These are phyloP conservation scores for Leucoagaricus sp. DNA, from an alignment of 1,284 basidiomycete genomes.

Conservation along the genomic window DNA sequence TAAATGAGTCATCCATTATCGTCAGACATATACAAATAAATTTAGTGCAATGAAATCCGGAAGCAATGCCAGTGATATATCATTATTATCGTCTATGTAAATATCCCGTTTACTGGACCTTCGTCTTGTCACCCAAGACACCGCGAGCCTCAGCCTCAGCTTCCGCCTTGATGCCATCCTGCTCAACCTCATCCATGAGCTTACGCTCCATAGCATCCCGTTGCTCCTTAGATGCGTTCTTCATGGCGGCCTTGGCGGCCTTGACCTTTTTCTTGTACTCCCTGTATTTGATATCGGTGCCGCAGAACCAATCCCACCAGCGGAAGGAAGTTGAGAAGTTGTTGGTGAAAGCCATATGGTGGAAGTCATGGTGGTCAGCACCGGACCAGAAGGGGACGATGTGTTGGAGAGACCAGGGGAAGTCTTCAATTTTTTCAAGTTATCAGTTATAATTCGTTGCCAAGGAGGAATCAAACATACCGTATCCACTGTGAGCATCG, in stretches of 20 bases:
- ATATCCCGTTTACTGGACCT: slow-evolving; percentile 23
- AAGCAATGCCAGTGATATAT: slow-evolving; percentile 3
- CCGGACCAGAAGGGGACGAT: slow-evolving; percentile 98
- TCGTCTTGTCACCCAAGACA: slow-evolving; percentile 22
- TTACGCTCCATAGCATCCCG: slow-evolving; percentile 55
- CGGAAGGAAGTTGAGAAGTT: slow-evolving; percentile 93
- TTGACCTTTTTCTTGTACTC: slow-evolving; percentile 71
- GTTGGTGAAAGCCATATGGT: slow-evolving; percentile 91
- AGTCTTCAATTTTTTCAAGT: slow-evolving; percentile 56
- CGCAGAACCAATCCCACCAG: slow-evolving; percentile 87
- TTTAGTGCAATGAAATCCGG: slow-evolving; percentile 9
- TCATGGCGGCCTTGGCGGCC: slow-evolving; percentile 54
- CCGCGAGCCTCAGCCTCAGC: slow-evolving; percentile 48
- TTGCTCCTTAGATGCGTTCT: slow-evolving; percentile 54
- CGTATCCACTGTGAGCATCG: slow-evolving; percentile 96
- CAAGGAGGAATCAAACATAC: slow-evolving; percentile 39
- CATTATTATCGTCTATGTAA: slow-evolving; percentile 1
- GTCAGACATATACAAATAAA: slow-evolving; percentile 4
- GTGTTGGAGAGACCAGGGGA: slow-evolving; percentile 97
- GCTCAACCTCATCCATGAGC: slow-evolving; percentile 64
- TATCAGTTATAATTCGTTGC: background rate
- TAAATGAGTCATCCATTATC: slow-evolving; percentile 4
- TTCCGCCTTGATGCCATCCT: slow-evolving; percentile 74
- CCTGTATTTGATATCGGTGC: slow-evolving; percentile 85
- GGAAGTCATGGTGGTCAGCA: slow-evolving; percentile 98